Conservation (phyloP, 306 rosid genomes). For the Pyrus pyrifolia region DNA sequence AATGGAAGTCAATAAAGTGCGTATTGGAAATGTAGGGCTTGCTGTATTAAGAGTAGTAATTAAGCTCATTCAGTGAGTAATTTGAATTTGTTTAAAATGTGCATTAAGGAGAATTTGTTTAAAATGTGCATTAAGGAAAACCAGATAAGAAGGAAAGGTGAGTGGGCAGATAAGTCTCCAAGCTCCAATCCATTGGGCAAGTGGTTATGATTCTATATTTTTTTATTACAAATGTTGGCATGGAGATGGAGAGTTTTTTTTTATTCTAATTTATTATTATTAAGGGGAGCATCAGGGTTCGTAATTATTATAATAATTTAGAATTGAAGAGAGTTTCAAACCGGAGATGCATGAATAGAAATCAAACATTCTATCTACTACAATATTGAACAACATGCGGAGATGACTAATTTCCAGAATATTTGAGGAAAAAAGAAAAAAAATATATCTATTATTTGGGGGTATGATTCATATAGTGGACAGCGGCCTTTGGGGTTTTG, state of each 20-base stretch:
- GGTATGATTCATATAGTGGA: not conserved
- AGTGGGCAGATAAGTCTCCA: not conserved
- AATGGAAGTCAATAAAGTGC: not conserved
- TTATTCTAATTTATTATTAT: too few species aligned
- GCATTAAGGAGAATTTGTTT: not conserved
- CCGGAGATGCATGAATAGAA: fast-evolving
- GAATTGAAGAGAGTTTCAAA: too few species aligned
- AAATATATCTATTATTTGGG: not conserved
- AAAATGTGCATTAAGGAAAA: not conserved
- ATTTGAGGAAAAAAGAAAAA: not conserved
- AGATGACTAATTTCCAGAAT: not conserved
- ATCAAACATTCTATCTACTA: too few species aligned
- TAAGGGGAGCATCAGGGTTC: too few species aligned
- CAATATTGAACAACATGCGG: too few species aligned
- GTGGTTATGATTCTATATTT: not conserved
- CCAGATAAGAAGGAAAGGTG: not conserved
- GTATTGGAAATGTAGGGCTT: not conserved
- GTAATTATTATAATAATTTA: too few species aligned
- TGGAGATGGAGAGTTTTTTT: not conserved
- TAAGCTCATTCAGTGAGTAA: not conserved
- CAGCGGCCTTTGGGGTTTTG: not conserved
- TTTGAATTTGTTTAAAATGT: not conserved
- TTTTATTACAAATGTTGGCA: not conserved
- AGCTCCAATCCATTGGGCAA: not conserved
- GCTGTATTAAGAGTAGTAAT: too few species aligned